Percentiles rank a stretch among this genome's conserved stretches.
Evolutionary conservation across 2,329 filamentous ascomycete genomes (phyloP).

Genomic region (Tolypocladium ovalisporum): DNA sequence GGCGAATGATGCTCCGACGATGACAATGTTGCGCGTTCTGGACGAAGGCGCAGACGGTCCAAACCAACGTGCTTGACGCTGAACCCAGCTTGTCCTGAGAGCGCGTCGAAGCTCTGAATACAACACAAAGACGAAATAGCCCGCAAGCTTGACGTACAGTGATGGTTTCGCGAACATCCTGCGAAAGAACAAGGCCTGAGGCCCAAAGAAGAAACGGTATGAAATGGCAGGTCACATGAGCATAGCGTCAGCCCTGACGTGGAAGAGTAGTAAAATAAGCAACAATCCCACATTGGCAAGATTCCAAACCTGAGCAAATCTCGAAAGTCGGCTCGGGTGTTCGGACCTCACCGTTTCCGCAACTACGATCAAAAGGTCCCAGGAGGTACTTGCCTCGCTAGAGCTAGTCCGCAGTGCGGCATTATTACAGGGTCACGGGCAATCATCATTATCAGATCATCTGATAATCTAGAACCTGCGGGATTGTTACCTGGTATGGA

Average conservation of each 20-base stretch:
- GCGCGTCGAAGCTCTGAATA: neutral
- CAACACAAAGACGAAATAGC: neutral
- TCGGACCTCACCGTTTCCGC: neutral
- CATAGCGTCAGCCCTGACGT: neutral
- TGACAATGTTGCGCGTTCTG: neutral
- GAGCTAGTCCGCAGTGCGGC: neutral
- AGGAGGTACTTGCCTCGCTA: neutral
- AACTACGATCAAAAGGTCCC: no score
- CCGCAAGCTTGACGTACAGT: neutral
- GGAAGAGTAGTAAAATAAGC: neutral
- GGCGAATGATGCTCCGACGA: neutral
- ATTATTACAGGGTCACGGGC: no score
- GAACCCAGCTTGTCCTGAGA: neutral
- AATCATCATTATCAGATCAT: slow-evolving; percentile 26
- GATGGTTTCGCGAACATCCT: neutral
- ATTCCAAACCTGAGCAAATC: neutral
- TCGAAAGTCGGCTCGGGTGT: neutral
- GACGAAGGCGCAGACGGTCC: neutral
- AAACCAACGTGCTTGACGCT: neutral
- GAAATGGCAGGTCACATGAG: neutral
- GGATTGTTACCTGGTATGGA: neutral
- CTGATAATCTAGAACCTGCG: slow-evolving; percentile 15
- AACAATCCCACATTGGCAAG: neutral
- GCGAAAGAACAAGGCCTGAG: neutral
- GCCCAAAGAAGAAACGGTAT: neutral